A percentile compares a stretch with the other conserved stretches of the same genome.
Conservation (phyloP, 306 rosid genomes). For the Cicer bijugum region DNA sequence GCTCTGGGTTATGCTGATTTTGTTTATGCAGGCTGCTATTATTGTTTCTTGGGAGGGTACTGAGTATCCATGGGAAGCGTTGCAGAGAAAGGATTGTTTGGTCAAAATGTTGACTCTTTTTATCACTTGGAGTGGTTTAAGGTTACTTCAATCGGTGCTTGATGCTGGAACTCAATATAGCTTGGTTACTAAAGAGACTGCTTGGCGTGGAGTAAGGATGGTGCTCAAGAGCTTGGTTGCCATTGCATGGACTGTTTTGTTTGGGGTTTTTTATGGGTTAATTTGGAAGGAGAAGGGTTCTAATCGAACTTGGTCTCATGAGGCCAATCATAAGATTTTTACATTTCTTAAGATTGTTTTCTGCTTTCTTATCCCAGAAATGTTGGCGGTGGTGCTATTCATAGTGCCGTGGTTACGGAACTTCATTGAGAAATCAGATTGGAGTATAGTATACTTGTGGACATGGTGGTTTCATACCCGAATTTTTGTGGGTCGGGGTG, state of each 20-base stretch:
- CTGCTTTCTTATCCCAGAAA: slow-evolving; percentile 71
- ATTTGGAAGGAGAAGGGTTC: slow-evolving; percentile 81
- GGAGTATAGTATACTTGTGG: slow-evolving; percentile 62
- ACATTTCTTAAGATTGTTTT: slow-evolving; percentile 66
- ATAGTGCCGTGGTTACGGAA: slow-evolving; percentile 79
- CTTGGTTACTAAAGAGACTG: slow-evolving; percentile 78
- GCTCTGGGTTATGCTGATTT: slow-evolving; percentile 80
- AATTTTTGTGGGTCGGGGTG: slow-evolving; percentile 83
- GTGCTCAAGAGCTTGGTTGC: slow-evolving; percentile 73
- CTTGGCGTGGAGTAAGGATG: slow-evolving; percentile 84
- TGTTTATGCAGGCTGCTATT: slow-evolving; percentile 79
- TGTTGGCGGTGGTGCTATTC: slow-evolving; percentile 69
- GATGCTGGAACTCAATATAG: slow-evolving; percentile 97
- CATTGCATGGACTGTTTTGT: slow-evolving; percentile 71
- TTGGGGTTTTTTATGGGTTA: slow-evolving; percentile 66
- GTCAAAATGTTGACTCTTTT: slow-evolving; percentile 76
- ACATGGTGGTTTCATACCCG: slow-evolving; percentile 96
- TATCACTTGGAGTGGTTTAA: slow-evolving; percentile 78
- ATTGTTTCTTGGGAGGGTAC: slow-evolving; percentile 79
- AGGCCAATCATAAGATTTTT: slow-evolving; percentile 63
- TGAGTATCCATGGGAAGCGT: slow-evolving; percentile 61
- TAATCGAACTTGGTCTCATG: slow-evolving; percentile 62
- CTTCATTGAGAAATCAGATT: slow-evolving; percentile 66
- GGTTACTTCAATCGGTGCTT: slow-evolving; percentile 83
- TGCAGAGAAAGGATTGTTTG: slow-evolving; percentile 63